A percentile compares a stretch with the other conserved stretches of the same genome.
These are phyloP conservation scores for Triticum monococcum DNA, from an alignment of 176 grass and related monocot species.

Conservation along the genomic window DNA sequence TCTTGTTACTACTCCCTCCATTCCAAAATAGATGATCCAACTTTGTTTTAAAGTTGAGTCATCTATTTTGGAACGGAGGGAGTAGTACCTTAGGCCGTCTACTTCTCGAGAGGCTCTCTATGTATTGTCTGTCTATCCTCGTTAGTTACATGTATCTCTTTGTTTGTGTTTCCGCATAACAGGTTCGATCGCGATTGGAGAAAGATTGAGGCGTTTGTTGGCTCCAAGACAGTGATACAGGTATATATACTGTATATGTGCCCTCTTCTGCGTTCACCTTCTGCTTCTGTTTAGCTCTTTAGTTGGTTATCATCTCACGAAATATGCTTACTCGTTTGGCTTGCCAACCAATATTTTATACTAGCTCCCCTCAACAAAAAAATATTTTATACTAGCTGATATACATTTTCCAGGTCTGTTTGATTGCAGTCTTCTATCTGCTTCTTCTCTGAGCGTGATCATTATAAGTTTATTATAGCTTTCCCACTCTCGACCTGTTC, in stretches of 20 bases:
- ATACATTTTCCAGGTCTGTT: neutral
- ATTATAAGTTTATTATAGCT: neutral
- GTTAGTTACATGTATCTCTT: neutral
- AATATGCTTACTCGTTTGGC: neutral
- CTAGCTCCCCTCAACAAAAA: too few species aligned
- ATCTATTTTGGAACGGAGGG: too few species aligned
- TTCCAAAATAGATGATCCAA: too few species aligned
- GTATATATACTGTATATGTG: conserved; percentile 9
- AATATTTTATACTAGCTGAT: too few species aligned
- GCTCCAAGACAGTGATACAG: conserved; percentile 85
- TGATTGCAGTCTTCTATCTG: neutral
- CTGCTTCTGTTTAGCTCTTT: neutral
- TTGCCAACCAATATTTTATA: neutral
- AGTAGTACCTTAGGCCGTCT: neutral
- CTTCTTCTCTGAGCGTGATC: neutral
- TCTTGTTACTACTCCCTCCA: too few species aligned
- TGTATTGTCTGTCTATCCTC: neutral
- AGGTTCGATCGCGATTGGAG: conserved; percentile 89
- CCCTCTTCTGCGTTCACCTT: neutral
- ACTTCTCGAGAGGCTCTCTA: neutral
- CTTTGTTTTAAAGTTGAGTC: too few species aligned
- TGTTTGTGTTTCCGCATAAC: neutral
- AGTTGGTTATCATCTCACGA: neutral
- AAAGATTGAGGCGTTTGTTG: conserved; percentile 69
- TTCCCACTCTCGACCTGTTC: neutral